Conservation (phyloP, 345 rosid genomes). For the Gossypium longicalyx region DNA sequence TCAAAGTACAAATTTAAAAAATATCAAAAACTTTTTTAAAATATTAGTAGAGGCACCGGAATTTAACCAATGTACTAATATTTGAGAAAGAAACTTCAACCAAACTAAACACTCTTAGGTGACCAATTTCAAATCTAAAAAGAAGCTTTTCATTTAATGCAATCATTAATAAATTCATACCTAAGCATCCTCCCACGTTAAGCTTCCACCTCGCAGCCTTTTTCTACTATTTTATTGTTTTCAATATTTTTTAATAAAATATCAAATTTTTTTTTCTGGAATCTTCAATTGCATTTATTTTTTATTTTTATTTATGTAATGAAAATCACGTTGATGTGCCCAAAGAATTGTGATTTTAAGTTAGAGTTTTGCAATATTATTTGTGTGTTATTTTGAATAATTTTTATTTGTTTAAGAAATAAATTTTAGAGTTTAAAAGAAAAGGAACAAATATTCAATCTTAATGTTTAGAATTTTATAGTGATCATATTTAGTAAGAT, state of each 20-base stretch:
- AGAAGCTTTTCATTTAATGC: not conserved
- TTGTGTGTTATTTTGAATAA: too few species aligned
- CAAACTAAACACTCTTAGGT: not conserved
- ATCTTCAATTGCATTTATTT: not conserved
- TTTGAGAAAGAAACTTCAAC: not conserved
- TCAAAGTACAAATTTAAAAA: fast-evolving
- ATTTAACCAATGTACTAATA: too few species aligned
- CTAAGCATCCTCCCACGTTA: not conserved
- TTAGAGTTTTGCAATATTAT: too few species aligned
- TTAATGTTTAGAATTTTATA: too few species aligned
- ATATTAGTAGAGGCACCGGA: too few species aligned
- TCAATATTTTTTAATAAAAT: not conserved
- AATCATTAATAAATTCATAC: not conserved
- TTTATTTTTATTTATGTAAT: not conserved
- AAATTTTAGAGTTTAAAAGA: too few species aligned
- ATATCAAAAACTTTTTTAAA: too few species aligned
- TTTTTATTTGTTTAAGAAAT: too few species aligned
- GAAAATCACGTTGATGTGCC: not conserved
- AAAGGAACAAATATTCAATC: too few species aligned
- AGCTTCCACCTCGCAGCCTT: not conserved
- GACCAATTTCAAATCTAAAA: not conserved
- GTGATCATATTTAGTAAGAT: too few species aligned
- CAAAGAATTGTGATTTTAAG: not conserved
- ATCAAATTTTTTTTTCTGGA: not conserved
- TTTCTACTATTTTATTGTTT: not conserved